Evolutionary conservation across 345 rosid genomes (phyloP), one percentile per base, ranked within the genome.

Genomic region (Gossypium raimondii): DNA sequence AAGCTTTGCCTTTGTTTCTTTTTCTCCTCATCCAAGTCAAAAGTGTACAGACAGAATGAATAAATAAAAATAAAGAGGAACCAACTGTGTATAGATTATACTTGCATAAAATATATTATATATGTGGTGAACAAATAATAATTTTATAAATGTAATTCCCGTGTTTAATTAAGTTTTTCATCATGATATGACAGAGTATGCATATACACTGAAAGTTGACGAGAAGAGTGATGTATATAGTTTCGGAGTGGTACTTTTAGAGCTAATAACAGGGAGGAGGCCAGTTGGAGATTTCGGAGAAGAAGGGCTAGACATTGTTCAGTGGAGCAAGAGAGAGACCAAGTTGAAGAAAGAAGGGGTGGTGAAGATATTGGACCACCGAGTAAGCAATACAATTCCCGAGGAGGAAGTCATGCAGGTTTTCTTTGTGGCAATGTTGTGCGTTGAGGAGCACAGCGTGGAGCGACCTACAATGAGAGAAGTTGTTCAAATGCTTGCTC

Each of bases 221-320:
- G 97, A 94, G 79, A 94, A 94, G 85, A 94, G 97, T 55, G 98
- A 94, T 56, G 98, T 94, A 1, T 94, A 94, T 75, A 94, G 98
- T 66, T 94, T 92, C 1, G 97, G 98, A 16, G 97, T 94, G 25
- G 98, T 94, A 72, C 55, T 92, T 1, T 59, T 92, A 45, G 97
- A 94, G 76, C 90, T 94, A 11, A 84, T 90, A 45, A 86, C 95
- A 0, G 97, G 98, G 8, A 77, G 89, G 11, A 85, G 90, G 11
- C 98, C 98, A 0, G 92, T 94, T 14, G 97, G 92, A 4, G 89
- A 88, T 41, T 92, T 90, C 38, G 97, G 91, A 11, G 97, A 92
- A 58, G 97, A 89, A 53, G 97, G 92, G 3, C 64, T 92, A 29
- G 98, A 92, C 77, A 94, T 94, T 38, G 98, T 92, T 74, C 98